These are phyloP conservation scores for Arachis stenosperma DNA, from an alignment of 306 rosid species.

Conservation along the genomic window DNA sequence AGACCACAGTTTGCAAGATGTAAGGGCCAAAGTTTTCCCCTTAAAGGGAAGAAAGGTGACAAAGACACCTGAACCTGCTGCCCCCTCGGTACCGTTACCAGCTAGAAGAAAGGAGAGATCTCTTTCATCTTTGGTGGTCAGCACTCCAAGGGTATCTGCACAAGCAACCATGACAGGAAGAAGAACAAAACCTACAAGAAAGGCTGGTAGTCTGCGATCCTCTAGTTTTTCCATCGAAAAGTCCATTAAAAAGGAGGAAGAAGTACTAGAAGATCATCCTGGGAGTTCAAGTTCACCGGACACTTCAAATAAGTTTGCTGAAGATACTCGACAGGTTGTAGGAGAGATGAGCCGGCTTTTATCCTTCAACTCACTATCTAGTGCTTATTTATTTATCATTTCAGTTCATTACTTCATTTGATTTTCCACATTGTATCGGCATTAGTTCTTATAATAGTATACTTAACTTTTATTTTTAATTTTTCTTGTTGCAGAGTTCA, in stretches of 20 bases:
- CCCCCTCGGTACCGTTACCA: constrained; percentile 58
- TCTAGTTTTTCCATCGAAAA: constrained; percentile 69
- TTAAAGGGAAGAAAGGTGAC: constrained; percentile 61
- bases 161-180: constrained; percentile 78
- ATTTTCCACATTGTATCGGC: constrained; percentile 14
- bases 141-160: constrained; percentile 82
- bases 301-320: constrained; percentile 57
- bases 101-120: constrained; percentile 93
- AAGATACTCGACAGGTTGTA: constrained; percentile 65
- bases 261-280: constrained; percentile 50
- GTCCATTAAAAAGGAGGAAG: constrained; percentile 63
- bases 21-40: constrained; percentile 88
- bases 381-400: neutral
- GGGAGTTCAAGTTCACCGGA: constrained; percentile 79
- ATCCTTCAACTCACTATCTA: constrained; percentile 19
- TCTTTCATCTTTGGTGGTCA: constrained; percentile 89
- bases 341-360: constrained; percentile 36
- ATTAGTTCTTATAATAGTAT: constrained; percentile 23
- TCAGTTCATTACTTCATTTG: constrained; percentile 23
- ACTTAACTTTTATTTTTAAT: constrained; percentile 10
- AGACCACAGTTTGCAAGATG: constrained; percentile 86
- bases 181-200: constrained; percentile 83
- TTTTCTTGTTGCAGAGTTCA: constrained; percentile 57
- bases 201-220: constrained; percentile 60
- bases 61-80: constrained; percentile 62